Evolutionary conservation across 768 basidiomycete species (phyloP).

Genomic region (Boletus patriciae): DNA sequence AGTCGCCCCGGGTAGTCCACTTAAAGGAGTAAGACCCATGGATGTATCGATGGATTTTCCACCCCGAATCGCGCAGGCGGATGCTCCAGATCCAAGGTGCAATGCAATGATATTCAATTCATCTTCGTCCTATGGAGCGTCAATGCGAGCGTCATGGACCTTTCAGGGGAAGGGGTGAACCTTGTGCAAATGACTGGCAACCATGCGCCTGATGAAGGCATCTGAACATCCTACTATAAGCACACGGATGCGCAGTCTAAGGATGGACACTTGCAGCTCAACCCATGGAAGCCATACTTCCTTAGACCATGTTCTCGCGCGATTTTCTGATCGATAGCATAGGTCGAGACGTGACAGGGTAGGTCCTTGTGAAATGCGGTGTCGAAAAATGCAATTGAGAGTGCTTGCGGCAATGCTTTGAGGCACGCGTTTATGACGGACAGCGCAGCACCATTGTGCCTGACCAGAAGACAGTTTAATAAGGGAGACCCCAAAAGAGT

Average conservation of each 20-base stretch:
- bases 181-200: slow-evolving; percentile 60
- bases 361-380: slow-evolving; percentile 81
- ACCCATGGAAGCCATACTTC: slow-evolving; percentile 92
- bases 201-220: slow-evolving; percentile 63
- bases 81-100: slow-evolving; percentile 91
- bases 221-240: slow-evolving; percentile 39
- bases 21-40: slow-evolving; percentile 92
- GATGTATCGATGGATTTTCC: slow-evolving; percentile 82
- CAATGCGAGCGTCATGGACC: not conserved
- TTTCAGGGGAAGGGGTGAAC: slow-evolving; percentile 23
- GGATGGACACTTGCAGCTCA: slow-evolving; percentile 53
- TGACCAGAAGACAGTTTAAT: slow-evolving; percentile 18
- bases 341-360: slow-evolving; percentile 73
- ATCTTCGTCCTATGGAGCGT: slow-evolving; percentile 36
- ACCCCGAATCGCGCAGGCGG: slow-evolving; percentile 68
- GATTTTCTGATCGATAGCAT: slow-evolving; percentile 67
- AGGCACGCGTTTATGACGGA: slow-evolving; percentile 63
- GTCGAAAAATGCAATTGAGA: slow-evolving; percentile 85
- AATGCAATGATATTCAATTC: slow-evolving; percentile 74
- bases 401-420: slow-evolving; percentile 59
- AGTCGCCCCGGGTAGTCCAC: slow-evolving; percentile 86
- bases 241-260: not conserved
- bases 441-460: slow-evolving; percentile 64
- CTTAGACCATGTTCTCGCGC: slow-evolving; percentile 66
- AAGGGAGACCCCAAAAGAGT: not conserved